Evolutionary conservation across 306 rosid species (phyloP), one percentile per base, ranked within the genome.

Genomic region (Psophocarpus tetragonolobus): DNA sequence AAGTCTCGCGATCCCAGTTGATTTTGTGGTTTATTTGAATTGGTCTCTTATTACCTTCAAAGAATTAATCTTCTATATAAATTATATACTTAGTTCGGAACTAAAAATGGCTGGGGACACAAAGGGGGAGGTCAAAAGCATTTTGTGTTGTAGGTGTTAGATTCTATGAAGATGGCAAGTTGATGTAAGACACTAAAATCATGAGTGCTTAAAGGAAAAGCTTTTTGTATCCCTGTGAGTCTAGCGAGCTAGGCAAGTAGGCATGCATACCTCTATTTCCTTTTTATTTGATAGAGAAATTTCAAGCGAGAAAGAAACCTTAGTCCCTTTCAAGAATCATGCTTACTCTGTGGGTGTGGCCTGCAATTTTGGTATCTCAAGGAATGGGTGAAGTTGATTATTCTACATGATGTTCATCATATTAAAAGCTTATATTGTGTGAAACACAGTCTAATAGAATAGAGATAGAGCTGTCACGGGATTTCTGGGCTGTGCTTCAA

Each of bases 401-500:
- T 64, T 48, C 64, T 61, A 24, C 20, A 6, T 8, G 21, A 60
- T 17, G 1, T 11, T 29, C 8, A 26, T 54, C n/a, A 38, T 27
- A 67, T 67, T 66, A 56, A 67, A 69, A 44, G 17, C 82, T 69
- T 76, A 20, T 18, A n/a, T 64, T 63, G 24, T 53, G 61, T 64
- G 24, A 27, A 64, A 20, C 47, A 35, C 8, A 18, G 69, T 64
- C 62, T 76, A 71, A 41, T 8, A 24, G 21, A 33, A 33, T 33
- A 42, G 10, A 39, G 54, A 64, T 62, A 56, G 45, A 56, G 29
- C 38, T 71, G 78, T 87, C 86, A 87, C 88, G 86, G 78, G 86
- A 48, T 81, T 75, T 50, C 20, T 74, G 79, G 84, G 68, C 12
- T 69, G 48, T 61, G 81, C 47, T 79, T 82, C 75, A 81, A 63